These are phyloP conservation scores for Massarina eburnea DNA, from an alignment of 2,329 filamentous ascomycete genomes.

Conservation along the genomic window DNA sequence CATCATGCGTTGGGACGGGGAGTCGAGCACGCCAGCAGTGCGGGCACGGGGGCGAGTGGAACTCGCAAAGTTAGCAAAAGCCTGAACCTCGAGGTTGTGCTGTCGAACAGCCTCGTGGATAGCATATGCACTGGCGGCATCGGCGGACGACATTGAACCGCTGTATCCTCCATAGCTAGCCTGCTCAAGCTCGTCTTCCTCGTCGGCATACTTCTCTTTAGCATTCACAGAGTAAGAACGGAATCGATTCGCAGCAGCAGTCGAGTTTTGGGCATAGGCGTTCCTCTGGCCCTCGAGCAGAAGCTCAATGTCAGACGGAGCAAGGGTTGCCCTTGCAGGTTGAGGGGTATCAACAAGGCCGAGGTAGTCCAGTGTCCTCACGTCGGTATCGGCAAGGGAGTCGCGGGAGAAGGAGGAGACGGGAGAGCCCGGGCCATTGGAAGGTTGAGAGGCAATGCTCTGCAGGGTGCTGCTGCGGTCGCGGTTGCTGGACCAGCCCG, in stretches of 20 bases:
- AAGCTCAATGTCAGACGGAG: slow-evolving; percentile 58
- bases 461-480: slow-evolving; percentile 86
- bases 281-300: slow-evolving; percentile 55
- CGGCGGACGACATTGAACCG: slow-evolving; percentile 61
- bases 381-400: slow-evolving; percentile 81
- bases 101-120: slow-evolving; percentile 77
- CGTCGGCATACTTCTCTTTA: slow-evolving; percentile 94
- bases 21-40: slow-evolving; percentile 89
- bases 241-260: slow-evolving; percentile 78
- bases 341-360: slow-evolving; percentile 93
- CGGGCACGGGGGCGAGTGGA: slow-evolving; percentile 82
- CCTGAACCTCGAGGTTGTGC: slow-evolving; percentile 91
- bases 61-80: slow-evolving; percentile 82
- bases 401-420: slow-evolving; percentile 84
- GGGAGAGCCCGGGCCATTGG: slow-evolving; percentile 84
- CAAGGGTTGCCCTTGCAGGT: slow-evolving; percentile 71
- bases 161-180: slow-evolving; percentile 62
- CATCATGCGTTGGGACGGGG: slow-evolving; percentile 64
- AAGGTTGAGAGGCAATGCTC: slow-evolving; percentile 84
- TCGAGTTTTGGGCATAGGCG: slow-evolving; percentile 62
- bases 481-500: slow-evolving; percentile 78
- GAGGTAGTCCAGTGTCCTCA: slow-evolving; percentile 92
- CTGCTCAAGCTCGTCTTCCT: slow-evolving; percentile 69
- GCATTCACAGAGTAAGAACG: slow-evolving; percentile 98
- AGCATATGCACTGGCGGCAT: slow-evolving; percentile 61